phyloP scores from a whole-genome alignment of 1,284 basidiomycete species.

The Boletellus deceptivus region DNA sequence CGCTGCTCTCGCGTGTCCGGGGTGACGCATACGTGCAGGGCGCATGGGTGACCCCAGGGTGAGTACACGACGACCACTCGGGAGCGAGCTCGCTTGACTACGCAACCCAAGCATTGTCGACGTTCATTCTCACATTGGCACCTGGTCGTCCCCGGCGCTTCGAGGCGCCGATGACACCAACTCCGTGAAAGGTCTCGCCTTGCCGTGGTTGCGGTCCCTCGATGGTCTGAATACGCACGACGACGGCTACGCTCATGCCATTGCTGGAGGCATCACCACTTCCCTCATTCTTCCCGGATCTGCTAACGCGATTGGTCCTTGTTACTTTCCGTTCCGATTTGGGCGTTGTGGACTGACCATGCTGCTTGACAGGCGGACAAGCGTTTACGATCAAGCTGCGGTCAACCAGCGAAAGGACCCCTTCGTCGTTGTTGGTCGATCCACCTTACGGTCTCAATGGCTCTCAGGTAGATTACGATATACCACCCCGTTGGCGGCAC shows the following conservation, averaged over 20 bases:
- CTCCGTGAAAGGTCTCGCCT: conserved; percentile 39
- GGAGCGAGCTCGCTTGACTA: not conserved
- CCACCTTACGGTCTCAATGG: conserved; percentile 42
- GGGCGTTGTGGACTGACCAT: conserved; percentile 17
- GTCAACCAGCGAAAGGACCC: conserved; percentile 40
- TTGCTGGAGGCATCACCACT: conserved; percentile 60
- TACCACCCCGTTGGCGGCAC: conserved; percentile 46
- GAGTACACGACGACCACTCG: conserved; percentile 2
- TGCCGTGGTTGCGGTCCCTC: conserved; percentile 38
- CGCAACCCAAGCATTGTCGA: conserved; percentile 42
- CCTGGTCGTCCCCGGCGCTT: conserved; percentile 46
- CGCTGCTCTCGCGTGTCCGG: not conserved
- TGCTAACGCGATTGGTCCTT: conserved; percentile 52
- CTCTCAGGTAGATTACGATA: conserved; percentile 25
- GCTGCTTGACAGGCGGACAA: conserved; percentile 40
- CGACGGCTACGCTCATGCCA: conserved; percentile 25
- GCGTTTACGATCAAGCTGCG: conserved; percentile 53
- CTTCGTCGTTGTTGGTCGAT: conserved; percentile 47
- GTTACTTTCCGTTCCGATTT: not conserved
- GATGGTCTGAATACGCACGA: conserved; percentile 34
- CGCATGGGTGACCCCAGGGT: conserved; percentile 50
- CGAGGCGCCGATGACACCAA: conserved; percentile 41
- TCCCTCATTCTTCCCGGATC: conserved; percentile 64
- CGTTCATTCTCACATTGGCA: conserved; percentile 64
- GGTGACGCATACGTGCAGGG: conserved; percentile 24